Conservation (phyloP, 495 filamentous ascomycete species). For the Cairneyella variabilis region DNA sequence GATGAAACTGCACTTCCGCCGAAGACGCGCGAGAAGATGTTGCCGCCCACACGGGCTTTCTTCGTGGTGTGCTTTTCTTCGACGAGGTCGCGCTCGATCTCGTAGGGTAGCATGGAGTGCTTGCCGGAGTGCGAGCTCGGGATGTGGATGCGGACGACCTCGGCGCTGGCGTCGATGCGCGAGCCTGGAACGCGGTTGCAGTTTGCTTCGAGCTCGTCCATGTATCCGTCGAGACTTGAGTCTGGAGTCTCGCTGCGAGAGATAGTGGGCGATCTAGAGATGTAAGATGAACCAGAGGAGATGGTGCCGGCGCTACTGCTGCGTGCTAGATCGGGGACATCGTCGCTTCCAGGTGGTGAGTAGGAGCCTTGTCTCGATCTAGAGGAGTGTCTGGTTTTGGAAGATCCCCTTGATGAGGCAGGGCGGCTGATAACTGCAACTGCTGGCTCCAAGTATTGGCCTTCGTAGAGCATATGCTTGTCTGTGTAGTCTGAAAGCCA, state of each 20-base stretch:
- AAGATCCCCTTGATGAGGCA: too few species aligned
- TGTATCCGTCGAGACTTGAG: slow-evolving; percentile 22
- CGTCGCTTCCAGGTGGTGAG: slow-evolving; percentile 23
- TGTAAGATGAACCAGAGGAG: slow-evolving; percentile 21
- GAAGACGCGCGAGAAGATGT: slow-evolving; percentile 22
- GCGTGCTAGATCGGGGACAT: slow-evolving; percentile 24
- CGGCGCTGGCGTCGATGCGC: neutral
- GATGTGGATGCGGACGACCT: slow-evolving; percentile 16
- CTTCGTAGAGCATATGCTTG: slow-evolving; percentile 7
- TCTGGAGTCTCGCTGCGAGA: slow-evolving; percentile 22
- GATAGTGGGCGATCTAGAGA: slow-evolving; percentile 16
- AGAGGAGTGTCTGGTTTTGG: too few species aligned
- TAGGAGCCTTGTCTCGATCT: slow-evolving; percentile 9
- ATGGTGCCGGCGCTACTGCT: slow-evolving; percentile 15
- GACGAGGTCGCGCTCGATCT: slow-evolving; percentile 21
- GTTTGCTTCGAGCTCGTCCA: slow-evolving; percentile 10
- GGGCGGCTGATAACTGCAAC: too few species aligned
- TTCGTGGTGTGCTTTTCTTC: slow-evolving; percentile 21
- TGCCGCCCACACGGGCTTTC: slow-evolving; percentile 16
- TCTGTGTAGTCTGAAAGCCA: slow-evolving; percentile 9
- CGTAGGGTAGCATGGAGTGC: slow-evolving; percentile 25
- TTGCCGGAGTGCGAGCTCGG: slow-evolving; percentile 3
- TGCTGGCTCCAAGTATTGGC: slow-evolving; percentile 7
- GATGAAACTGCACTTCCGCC: too few species aligned
- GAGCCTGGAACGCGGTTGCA: neutral